These are phyloP conservation scores for Yamadazyma nakazawae DNA, from an alignment of 805 yeast genomes.

Conservation along the genomic window DNA sequence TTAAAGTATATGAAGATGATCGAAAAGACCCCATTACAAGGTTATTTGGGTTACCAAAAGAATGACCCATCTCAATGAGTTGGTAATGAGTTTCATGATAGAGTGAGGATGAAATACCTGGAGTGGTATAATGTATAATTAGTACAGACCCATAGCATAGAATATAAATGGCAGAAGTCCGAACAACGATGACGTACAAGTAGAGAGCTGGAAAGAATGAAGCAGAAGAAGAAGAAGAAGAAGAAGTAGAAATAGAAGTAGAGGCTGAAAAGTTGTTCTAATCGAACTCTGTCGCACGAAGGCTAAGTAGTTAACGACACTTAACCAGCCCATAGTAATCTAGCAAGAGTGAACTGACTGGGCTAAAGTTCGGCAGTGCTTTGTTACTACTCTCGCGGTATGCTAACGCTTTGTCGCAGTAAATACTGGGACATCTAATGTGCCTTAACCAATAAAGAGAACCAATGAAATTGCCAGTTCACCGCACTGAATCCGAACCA, in stretches of 20 bases:
- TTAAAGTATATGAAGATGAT: constrained; percentile 75
- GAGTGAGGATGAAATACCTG: neutral
- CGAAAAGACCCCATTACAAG: constrained; percentile 64
- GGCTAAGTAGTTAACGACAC: too few species aligned
- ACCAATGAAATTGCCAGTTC: constrained; percentile 19
- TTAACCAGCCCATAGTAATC: too few species aligned
- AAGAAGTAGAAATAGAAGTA: too few species aligned
- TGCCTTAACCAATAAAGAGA: constrained; percentile 10
- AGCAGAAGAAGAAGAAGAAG: too few species aligned
- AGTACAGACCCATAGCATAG: constrained; percentile 5
- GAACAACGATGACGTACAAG: neutral
- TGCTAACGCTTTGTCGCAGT: neutral
- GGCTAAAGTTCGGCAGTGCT: too few species aligned
- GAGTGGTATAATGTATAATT: constrained; percentile 8
- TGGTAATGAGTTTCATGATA: constrained; percentile 4
- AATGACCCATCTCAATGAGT: constrained; percentile 68
- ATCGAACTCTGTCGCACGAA: too few species aligned
- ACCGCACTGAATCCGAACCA: constrained; percentile 14
- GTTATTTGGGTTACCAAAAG: constrained; percentile 83
- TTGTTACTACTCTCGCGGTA: neutral
- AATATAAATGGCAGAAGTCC: constrained; percentile 2
- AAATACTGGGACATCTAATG: neutral
- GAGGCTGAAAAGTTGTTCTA: neutral
- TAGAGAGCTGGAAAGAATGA: neutral
- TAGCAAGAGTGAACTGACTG: too few species aligned